phyloP scores from a whole-genome alignment of 1,139 yeast genomes.

The Komagataea norvegica region DNA sequence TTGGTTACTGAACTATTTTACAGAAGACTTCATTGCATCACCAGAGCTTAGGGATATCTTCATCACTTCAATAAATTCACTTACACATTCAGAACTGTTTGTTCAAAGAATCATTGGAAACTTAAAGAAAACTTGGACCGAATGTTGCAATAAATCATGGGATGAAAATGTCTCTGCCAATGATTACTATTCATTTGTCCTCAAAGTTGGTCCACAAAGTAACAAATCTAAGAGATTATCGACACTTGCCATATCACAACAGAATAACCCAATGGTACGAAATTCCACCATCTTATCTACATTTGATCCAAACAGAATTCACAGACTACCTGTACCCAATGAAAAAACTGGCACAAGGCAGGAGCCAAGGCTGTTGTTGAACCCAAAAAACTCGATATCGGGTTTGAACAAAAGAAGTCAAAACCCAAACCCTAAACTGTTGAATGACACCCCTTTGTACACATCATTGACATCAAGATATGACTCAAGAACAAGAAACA shows the following conservation, averaged over 20 bases:
- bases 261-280: constrained; percentile 22
- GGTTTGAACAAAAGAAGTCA: constrained; percentile 26
- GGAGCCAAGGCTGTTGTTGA: constrained; percentile 20
- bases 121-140: constrained; percentile 38
- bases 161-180: constrained; percentile 18
- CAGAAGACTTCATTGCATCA: constrained; percentile 59
- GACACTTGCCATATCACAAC: constrained; percentile 20
- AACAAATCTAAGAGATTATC: constrained; percentile 21
- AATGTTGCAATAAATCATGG: constrained; percentile 26
- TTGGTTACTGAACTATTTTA: constrained; percentile 78
- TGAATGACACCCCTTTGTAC: constrained; percentile 14
- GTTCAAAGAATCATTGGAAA: constrained; percentile 39
- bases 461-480: constrained; percentile 22
- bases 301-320: constrained; percentile 20
- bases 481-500: constrained; percentile 26
- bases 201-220: constrained; percentile 33
- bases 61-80: constrained; percentile 44
- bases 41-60: constrained; percentile 43
- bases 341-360: constrained; percentile 5
- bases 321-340: constrained; percentile 23
- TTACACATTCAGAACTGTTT: constrained; percentile 32
- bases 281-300: constrained; percentile 24
- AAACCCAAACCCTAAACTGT: constrained; percentile 28
- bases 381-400: constrained; percentile 24
- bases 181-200: constrained; percentile 16